Base-by-base conservation (phyloP, 192 early-diverging fungal genomes). In the Backusella mclennaniae region DNA sequence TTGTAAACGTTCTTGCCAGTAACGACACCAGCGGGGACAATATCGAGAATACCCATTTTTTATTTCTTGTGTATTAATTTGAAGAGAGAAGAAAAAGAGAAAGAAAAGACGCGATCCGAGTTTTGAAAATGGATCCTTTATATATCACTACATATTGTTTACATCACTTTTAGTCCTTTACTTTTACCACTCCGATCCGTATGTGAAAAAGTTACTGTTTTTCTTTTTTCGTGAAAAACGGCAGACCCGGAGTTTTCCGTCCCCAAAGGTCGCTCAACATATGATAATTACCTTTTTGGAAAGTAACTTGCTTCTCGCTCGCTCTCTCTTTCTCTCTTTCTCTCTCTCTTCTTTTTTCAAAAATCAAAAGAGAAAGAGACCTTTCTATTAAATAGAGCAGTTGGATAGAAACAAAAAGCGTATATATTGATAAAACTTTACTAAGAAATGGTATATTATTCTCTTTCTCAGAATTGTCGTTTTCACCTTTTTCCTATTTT, bases 1-100 rank as follows among this genome's bases (percentile, higher is more conserved):
- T 93, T 95, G 85, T 89, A 88, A 81, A 97, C 90, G 85, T 96
- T 90, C 84, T 97, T 93, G 79, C 96, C 96, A 74, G 96, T 97
- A 81, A 98, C 86, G 82, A 98, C 96, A 74, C 96, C 96, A 82
- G 95, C 84, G 71, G 92, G 91, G 81, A 97, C 91, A 80, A 96
- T 89, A 82, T 92, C 91, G 74, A 94, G 87, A 70, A 96, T 76
- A 86, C 93, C 94, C 92, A 94, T 33, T 33, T 33, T 53, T 67
- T 41, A 44, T 53, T 41, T 49, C 6, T 49, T 49, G 19, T 49
- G 6, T 44, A 44, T 44, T 17, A 44, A 44, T 49, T 49, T 49
- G 46, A 49, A 49, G 46, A 49, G 0, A 44, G 46, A 49, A 49
- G 19, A 49, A 21, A 49, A n/a, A 49, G n/a, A 7, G 6, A 0